Conservation (phyloP, 2,329 filamentous ascomycete genomes). For the Trichoderma brevicompactum region DNA sequence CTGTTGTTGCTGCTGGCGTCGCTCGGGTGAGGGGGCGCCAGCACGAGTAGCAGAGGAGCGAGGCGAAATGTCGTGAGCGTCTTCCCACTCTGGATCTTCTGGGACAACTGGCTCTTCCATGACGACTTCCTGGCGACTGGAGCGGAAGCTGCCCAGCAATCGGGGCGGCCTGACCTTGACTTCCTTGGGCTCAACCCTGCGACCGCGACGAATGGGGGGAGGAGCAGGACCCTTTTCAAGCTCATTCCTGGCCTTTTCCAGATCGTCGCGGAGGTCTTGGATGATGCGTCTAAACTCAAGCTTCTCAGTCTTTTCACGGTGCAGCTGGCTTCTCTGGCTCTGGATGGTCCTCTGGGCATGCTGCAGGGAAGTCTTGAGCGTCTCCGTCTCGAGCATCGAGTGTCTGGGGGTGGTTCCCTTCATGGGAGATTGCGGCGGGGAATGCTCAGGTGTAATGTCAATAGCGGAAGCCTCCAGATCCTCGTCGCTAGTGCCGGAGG, state of each 20-base stretch:
- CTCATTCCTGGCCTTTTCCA: constrained; percentile 69
- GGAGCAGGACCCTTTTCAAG: constrained; percentile 48
- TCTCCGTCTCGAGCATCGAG: constrained; percentile 91
- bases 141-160: constrained; percentile 76
- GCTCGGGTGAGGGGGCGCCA: constrained; percentile 3
- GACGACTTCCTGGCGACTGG: constrained; percentile 76
- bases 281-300: constrained; percentile 93
- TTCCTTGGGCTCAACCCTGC: constrained; percentile 66
- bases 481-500: constrained; percentile 63
- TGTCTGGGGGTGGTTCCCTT: constrained; percentile 88
- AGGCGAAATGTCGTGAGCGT: constrained; percentile 57
- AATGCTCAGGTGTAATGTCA: constrained; percentile 81
- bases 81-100: constrained; percentile 90
- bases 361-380: constrained; percentile 87
- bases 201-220: constrained; percentile 60
- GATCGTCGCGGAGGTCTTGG: constrained; percentile 90
- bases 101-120: constrained; percentile 65
- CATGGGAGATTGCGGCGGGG: constrained; percentile 85
- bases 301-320: constrained; percentile 98
- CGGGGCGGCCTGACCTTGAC: constrained; percentile 84
- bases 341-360: constrained; percentile 97
- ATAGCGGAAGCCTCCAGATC: constrained; percentile 68
- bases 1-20: not conserved
- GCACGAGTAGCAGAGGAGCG: constrained; percentile 31
- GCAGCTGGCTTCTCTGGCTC: constrained; percentile 90